phyloP scores from a whole-genome alignment of 1,284 basidiomycete species.

The Ustilago cynodontis region DNA sequence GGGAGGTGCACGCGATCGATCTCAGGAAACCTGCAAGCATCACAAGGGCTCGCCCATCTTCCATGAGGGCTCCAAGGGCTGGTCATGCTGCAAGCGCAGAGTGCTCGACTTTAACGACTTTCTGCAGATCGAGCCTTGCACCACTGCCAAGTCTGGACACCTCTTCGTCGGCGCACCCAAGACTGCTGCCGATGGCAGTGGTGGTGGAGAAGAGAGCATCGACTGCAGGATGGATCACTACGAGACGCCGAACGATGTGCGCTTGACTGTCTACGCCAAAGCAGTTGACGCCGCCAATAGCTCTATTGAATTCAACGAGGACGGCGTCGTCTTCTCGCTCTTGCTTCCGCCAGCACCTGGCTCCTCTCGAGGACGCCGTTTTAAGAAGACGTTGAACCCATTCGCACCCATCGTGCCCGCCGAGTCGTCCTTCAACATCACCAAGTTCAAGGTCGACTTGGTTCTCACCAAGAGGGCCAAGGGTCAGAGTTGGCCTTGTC shows the following conservation, averaged over 20 bases:
- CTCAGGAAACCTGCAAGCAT: slow-evolving; percentile 57
- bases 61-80: slow-evolving; percentile 69
- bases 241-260: slow-evolving; percentile 66
- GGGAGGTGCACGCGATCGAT: slow-evolving; percentile 41
- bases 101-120: slow-evolving; percentile 69
- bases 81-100: slow-evolving; percentile 66
- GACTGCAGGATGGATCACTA: slow-evolving; percentile 68
- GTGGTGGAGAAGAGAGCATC: slow-evolving; percentile 42
- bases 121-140: slow-evolving; percentile 65
- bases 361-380: slow-evolving; percentile 48
- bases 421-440: slow-evolving; percentile 58
- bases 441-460: slow-evolving; percentile 67
- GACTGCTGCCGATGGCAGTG: slow-evolving; percentile 10
- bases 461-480: slow-evolving; percentile 60
- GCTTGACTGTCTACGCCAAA: slow-evolving; percentile 67
- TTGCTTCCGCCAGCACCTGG: slow-evolving; percentile 51
- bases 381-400: slow-evolving; percentile 52
- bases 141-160: slow-evolving; percentile 58
- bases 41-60: slow-evolving; percentile 67
- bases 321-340: slow-evolving; percentile 58
- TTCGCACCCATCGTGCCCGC: slow-evolving; percentile 54
- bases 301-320: slow-evolving; percentile 54
- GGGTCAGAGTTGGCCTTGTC: slow-evolving; percentile 66
- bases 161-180: slow-evolving; percentile 57
- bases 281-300: slow-evolving; percentile 53